Evolutionary conservation across 176 grass and related monocot species (phyloP), one percentile per base, ranked within the genome.

Genomic region (Puya raimondii): DNA sequence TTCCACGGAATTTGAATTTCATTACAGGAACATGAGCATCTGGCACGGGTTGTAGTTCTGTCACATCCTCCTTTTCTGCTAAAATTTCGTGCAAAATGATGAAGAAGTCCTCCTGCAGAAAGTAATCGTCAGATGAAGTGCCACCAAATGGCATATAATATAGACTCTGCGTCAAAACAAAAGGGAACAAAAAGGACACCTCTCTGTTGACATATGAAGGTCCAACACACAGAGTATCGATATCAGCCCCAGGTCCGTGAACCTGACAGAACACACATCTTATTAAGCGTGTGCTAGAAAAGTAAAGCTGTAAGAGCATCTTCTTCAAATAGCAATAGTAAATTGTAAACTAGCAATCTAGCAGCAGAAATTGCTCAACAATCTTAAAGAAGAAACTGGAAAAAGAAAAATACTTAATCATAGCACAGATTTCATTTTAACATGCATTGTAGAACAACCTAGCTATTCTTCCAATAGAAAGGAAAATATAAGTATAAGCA

Each of bases 21-120:
- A 99, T 88, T 69, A 99, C 90, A 73, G 95, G 95, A 65, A 99
- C 95, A 88, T 99, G 89, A 25, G 95, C 89, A 76, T 91, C 90
- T 67, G 95, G 89, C 50, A 99, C 87, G 72, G 95, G 90, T 64
- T 99, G 90, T 15, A 99, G 66, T 74, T 99, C 85, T 47, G 85
- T 82, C n/a, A 99, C 87, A 69, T 94, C 87, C 53, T 86, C 87
- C 13, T 78, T 91, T 75, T 88, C 85, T 1, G 80, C 58, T 70
- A 99, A 83, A 73, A 88, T 89, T 27, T 84, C 82, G 82, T 90
- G 95, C 47, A 99, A 78, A 50, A 86, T 76, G 17, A 99, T 99
- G 57, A 99, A 99, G 64, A 99, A 99, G 65, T 99, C 95, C 63
- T 99, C 95, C 95, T 99, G 83, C 49, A 71, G 14, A 71, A 75